These are phyloP conservation scores for Penicillium nucicola DNA, from an alignment of 495 filamentous ascomycete genomes.

Conservation along the genomic window DNA sequence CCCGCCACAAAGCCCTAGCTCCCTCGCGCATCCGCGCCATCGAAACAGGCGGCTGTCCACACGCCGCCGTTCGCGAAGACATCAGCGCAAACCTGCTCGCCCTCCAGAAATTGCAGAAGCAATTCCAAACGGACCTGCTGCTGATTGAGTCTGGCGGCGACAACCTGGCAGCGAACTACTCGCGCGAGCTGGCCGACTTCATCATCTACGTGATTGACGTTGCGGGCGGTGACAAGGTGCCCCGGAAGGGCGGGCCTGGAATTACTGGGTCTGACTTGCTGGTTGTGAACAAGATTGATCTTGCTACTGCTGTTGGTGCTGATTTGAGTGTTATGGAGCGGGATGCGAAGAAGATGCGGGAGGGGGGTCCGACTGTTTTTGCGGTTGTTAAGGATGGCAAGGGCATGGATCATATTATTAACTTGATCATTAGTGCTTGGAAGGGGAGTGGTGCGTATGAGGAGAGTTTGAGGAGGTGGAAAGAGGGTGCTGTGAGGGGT, in stretches of 20 bases:
- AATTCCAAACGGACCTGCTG: slow-evolving; percentile 70
- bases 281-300: slow-evolving; percentile 93
- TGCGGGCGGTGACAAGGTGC: slow-evolving; percentile 94
- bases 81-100: slow-evolving; percentile 90
- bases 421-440: slow-evolving; percentile 89
- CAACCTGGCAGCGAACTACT: slow-evolving; percentile 96
- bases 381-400: slow-evolving; percentile 93
- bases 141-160: slow-evolving; percentile 95
- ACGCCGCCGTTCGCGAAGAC: slow-evolving; percentile 97
- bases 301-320: slow-evolving; percentile 87
- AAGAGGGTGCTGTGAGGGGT: slow-evolving; percentile 45
- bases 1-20: slow-evolving; percentile 77
- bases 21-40: slow-evolving; percentile 84
- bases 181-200: slow-evolving; percentile 87
- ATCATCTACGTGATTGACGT: slow-evolving; percentile 99
- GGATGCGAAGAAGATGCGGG: slow-evolving; percentile 90
- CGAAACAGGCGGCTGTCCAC: slow-evolving; percentile 95
- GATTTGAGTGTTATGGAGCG: slow-evolving; percentile 93
- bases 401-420: slow-evolving; percentile 79
- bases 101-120: slow-evolving; percentile 76
- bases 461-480: slow-evolving; percentile 50
- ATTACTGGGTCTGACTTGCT: slow-evolving; percentile 93
- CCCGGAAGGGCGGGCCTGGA: slow-evolving; percentile 91
- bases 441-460: slow-evolving; percentile 76
- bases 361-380: slow-evolving; percentile 95